A percentile compares a stretch with the other conserved stretches of the same genome.
These are phyloP conservation scores for Thielaviopsis populi DNA, from an alignment of 2,329 filamentous ascomycete species.

Conservation along the genomic window DNA sequence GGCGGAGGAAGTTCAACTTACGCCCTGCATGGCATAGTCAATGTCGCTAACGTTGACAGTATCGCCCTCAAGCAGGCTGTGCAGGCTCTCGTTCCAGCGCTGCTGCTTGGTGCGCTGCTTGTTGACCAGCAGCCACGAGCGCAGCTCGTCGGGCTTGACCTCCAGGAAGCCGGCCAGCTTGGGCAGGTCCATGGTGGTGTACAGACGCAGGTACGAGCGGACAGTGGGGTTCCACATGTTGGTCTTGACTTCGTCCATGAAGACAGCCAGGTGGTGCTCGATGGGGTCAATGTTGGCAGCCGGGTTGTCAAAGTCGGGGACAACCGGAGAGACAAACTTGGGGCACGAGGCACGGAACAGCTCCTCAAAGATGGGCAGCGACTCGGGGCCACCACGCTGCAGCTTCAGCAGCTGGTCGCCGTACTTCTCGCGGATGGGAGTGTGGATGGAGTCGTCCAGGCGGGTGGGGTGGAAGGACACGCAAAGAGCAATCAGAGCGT, in stretches of 20 bases:
- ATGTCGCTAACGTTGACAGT: conserved; percentile 86
- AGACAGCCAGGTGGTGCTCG: conserved; percentile 92
- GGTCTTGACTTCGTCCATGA: conserved; percentile 99
- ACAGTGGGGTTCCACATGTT: conserved; percentile 97
- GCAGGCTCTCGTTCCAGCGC: conserved; percentile 69
- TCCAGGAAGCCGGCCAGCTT: conserved; percentile 97
- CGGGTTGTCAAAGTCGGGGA: conserved; percentile 94
- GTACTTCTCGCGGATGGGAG: conserved; percentile 94
- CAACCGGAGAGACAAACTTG: conserved; percentile 97
- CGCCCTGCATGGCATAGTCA: conserved; percentile 91
- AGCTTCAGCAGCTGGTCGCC: conserved; percentile 94
- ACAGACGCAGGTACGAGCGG: conserved; percentile 96
- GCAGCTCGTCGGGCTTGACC: conserved; percentile 87
- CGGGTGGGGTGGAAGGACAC: conserved; percentile 95
- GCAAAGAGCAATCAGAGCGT: conserved; percentile 95
- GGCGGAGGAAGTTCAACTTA: conserved; percentile 34
- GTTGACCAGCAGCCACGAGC: conserved; percentile 87
- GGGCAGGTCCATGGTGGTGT: conserved; percentile 98
- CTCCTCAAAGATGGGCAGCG: conserved; percentile 93
- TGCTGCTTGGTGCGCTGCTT: conserved; percentile 97
- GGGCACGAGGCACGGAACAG: conserved; percentile 96
- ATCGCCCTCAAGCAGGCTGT: conserved; percentile 80
- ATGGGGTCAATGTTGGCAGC: conserved; percentile 91
- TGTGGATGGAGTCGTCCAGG: conserved; percentile 98
- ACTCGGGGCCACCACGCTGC: conserved; percentile 89